Base-by-base conservation (phyloP, 495 filamentous ascomycete genomes). In the Aspergillus wentii region DNA sequence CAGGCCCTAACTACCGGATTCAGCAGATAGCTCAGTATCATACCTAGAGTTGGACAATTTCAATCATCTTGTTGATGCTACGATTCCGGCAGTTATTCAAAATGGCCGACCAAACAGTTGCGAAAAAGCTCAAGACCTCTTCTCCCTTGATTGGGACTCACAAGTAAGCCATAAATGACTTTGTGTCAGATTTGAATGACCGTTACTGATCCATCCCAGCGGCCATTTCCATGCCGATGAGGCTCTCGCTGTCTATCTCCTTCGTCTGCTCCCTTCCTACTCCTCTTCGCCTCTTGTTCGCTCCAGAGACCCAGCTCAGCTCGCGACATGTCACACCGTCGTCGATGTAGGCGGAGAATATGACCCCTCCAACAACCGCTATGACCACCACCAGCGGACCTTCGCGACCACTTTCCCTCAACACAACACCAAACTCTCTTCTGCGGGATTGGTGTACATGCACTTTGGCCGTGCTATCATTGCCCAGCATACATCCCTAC, bases 201-300 rank as follows among this genome's bases (percentile, higher is more conserved):
- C n/a, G 32, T 45, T 26, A 52, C 40, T 41, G 33, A 50, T 42
- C 33, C n/a, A 17, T 20, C 32, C 10, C 41, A 82, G 78, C 67
- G 92, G 92, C 38, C 88, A 95, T 65, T 98, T 98, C 75, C 92
- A 98, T 69, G 94, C 92, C 62, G 92, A 98, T 59, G 92, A 98
- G 69, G 92, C 92, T 42, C 80, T 98, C n/a, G 92, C 92, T 36
- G 89, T 97, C 41, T 86, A 92, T 71, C 86, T 98, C 69, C 85
- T 98, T 48, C 88, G 88, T 33, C 78, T 86, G 16, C 78, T 97
- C 27, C 94, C 92, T 18, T 68, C 78, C 16, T 98, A 96, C 72
- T 52, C 73, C 28, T 57, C 70, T 45, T 83, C 85, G 8, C 56
- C 72, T n/a, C 83, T 98, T 3, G 62, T 94, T 20, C 87, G 92